phyloP scores from a whole-genome alignment of 768 basidiomycete genomes.

The Tulasnella sp. region DNA sequence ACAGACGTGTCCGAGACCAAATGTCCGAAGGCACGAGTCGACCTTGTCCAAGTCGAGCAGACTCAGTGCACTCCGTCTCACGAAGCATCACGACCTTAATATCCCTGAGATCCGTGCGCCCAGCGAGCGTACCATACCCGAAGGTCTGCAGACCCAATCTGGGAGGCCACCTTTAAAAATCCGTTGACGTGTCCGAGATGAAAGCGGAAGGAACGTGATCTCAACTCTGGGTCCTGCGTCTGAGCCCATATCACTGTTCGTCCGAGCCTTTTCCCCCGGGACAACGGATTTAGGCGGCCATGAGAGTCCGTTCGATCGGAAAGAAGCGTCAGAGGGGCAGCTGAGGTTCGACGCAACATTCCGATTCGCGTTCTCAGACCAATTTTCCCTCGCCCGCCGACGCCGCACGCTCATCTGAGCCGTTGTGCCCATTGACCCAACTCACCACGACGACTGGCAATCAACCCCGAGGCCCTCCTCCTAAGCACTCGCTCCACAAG shows the following conservation, averaged over 20 bases:
- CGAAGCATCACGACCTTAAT: not conserved
- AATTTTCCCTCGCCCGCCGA: not conserved
- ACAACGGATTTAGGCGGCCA: not conserved
- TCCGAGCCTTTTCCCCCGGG: not conserved
- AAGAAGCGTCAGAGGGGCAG: not conserved
- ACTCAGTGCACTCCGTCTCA: not conserved
- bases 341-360: not conserved
- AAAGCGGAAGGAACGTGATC: not conserved
- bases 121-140: not conserved
- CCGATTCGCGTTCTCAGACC: not conserved
- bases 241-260: not conserved
- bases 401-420: not conserved
- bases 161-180: too few relatives aligned
- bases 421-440: not conserved
- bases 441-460: too few relatives aligned
- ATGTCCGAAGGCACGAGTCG: not conserved
- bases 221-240: too few relatives aligned
- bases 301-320: not conserved
- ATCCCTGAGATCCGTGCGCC: not conserved
- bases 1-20: not conserved
- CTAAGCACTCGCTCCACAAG: not conserved
- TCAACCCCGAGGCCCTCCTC: not conserved
- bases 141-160: not conserved
- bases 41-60: not conserved
- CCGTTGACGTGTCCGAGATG: not conserved